Conservation (phyloP, 345 rosid species). For the Geranium brycei region DNA sequence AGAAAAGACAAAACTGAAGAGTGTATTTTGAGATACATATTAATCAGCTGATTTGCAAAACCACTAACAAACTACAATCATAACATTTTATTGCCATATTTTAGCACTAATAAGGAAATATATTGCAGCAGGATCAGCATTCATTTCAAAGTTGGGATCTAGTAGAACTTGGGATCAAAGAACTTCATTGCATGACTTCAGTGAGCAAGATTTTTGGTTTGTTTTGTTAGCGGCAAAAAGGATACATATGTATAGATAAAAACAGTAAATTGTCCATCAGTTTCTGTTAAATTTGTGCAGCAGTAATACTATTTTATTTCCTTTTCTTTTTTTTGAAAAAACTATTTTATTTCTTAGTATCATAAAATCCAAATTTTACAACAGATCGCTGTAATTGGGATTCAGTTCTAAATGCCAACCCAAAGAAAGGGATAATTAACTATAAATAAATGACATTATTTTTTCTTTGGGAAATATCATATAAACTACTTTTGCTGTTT, state of each 20-base stretch:
- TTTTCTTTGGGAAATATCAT: too few species aligned
- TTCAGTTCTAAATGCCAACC: too few species aligned
- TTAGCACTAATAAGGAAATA: neutral
- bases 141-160: neutral
- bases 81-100: neutral
- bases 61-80: neutral
- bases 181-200: neutral
- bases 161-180: neutral
- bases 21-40: neutral
- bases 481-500: too few species aligned
- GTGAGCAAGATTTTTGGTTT: neutral
- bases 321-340: too few species aligned
- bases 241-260: neutral
- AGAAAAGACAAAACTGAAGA: neutral
- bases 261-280: neutral
- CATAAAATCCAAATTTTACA: too few species aligned
- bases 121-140: neutral
- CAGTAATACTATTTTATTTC: neutral
- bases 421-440: too few species aligned
- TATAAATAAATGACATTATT: too few species aligned
- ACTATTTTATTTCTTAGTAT: too few species aligned
- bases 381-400: too few species aligned
- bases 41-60: neutral
- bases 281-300: neutral
- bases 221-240: neutral